A percentile compares a stretch with the other conserved stretches of the same genome.
Conservation (phyloP, 2,329 filamentous ascomycete genomes). For the Leptosphaerulina australis region DNA sequence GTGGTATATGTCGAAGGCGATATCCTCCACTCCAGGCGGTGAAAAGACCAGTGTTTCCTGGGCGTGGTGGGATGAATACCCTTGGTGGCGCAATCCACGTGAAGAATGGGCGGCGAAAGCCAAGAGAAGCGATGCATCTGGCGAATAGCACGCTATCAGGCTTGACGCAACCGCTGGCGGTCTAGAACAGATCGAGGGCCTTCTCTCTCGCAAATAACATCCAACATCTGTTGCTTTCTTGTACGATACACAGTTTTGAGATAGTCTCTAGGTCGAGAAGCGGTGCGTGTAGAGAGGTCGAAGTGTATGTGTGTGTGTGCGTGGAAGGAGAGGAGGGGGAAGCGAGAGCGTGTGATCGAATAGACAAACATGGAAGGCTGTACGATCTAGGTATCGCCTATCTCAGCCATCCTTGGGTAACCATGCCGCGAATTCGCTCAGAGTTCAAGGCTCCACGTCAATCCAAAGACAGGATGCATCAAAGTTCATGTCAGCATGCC, state of each 20-base stretch:
- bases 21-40: conserved; percentile 12
- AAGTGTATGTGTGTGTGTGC: neutral
- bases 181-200: conserved; percentile 1
- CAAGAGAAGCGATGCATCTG: conserved; percentile 9
- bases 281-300: conserved; percentile 7
- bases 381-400: neutral
- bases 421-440: neutral
- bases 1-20: conserved; percentile 7
- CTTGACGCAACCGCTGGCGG: neutral
- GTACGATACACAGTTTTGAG: neutral
- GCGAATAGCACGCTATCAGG: conserved; percentile 13
- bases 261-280: neutral
- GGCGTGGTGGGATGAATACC: conserved; percentile 8
- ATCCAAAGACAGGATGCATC: neutral
- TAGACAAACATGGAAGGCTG: neutral
- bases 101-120: conserved; percentile 15
- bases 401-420: conserved; percentile 8
- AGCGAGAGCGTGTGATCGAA: conserved; percentile 4
- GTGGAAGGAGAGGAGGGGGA: no score
- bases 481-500: neutral
- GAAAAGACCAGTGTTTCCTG: conserved; percentile 7
- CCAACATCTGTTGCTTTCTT: conserved; percentile 3
- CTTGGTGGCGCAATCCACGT: conserved; percentile 20
- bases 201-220: conserved; percentile 5
- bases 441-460: neutral